Percentiles rank a stretch among this genome's conserved stretches.
Conservation (phyloP, 177 flowering plant species). For the Tripterygium wilfordii region DNA sequence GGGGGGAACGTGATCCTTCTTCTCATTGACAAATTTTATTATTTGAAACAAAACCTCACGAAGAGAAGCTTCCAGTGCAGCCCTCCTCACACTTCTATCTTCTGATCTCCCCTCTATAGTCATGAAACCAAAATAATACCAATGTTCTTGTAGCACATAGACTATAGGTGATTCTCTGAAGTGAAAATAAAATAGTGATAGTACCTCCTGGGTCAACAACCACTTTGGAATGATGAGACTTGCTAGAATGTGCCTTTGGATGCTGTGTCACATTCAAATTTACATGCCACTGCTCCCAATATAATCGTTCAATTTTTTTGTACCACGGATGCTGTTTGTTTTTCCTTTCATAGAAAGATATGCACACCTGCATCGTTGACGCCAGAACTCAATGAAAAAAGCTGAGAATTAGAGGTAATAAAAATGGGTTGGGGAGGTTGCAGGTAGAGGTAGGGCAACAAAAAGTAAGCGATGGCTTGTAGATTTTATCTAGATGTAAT, state of each 20-base stretch:
- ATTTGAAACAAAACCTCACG: conserved; percentile 89
- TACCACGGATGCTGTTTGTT: conserved; percentile 90
- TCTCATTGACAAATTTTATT: conserved; percentile 93
- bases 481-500: too few relatives aligned
- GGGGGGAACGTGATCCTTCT: conserved; percentile 91
- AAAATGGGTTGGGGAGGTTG: too few relatives aligned
- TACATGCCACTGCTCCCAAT: conserved; percentile 96
- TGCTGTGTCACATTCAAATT: conserved; percentile 75
- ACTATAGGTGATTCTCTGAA: too few relatives aligned
- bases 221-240: conserved; percentile 70
- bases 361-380: conserved; percentile 68
- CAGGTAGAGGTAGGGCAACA: too few relatives aligned
- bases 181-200: not conserved
- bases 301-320: conserved; percentile 72
- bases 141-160: too few relatives aligned
- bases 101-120: conserved; percentile 56
- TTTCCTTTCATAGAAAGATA: conserved; percentile 87
- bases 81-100: conserved; percentile 60
- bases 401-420: too few relatives aligned
- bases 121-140: conserved; percentile 3
- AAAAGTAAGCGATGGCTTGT: too few relatives aligned
- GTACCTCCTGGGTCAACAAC: conserved; percentile 74
- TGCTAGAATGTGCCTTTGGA: conserved; percentile 54
- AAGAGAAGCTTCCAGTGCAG: conserved; percentile 74
- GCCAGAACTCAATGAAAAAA: not conserved